Conservation (phyloP, 306 rosid species). For the Begonia masoniana region DNA sequence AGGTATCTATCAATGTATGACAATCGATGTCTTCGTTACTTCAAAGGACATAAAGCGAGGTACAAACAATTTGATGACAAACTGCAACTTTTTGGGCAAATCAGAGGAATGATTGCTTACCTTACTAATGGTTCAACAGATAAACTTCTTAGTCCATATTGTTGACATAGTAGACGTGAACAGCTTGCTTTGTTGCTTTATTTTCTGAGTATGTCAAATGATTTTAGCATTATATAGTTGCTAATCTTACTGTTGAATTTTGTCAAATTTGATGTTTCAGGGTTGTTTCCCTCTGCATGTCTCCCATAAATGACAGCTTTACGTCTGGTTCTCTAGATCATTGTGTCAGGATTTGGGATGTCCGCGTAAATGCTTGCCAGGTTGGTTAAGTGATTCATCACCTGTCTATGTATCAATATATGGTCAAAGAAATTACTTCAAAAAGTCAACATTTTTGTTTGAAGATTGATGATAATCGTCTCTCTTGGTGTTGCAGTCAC, state of each 20-base stretch:
- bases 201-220: neutral
- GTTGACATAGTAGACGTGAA: too few relatives aligned
- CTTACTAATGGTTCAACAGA: too few relatives aligned
- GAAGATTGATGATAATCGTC: too few relatives aligned
- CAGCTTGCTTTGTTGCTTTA: neutral
- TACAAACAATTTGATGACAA: conserved; percentile 8
- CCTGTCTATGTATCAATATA: too few relatives aligned
- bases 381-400: conserved; percentile 20
- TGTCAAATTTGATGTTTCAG: conserved; percentile 19
- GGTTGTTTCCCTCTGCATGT: conserved; percentile 93
- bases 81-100: conserved; percentile 1
- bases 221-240: too few relatives aligned
- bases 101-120: neutral
- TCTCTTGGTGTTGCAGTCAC: too few relatives aligned
- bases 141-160: too few relatives aligned
- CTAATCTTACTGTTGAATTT: conserved; percentile 6
- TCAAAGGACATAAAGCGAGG: conserved; percentile 97
- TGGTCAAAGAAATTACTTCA: too few relatives aligned
- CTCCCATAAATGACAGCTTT: conserved; percentile 96
- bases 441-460: too few relatives aligned
- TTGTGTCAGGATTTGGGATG: conserved; percentile 94
- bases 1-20: conserved; percentile 92
- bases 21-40: conserved; percentile 80
- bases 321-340: conserved; percentile 97
- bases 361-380: conserved; percentile 97